Evolutionary conservation across 129 eudicot species (phyloP), one percentile per base, ranked within the genome.

Genomic region (Pulicaria dysenterica): DNA sequence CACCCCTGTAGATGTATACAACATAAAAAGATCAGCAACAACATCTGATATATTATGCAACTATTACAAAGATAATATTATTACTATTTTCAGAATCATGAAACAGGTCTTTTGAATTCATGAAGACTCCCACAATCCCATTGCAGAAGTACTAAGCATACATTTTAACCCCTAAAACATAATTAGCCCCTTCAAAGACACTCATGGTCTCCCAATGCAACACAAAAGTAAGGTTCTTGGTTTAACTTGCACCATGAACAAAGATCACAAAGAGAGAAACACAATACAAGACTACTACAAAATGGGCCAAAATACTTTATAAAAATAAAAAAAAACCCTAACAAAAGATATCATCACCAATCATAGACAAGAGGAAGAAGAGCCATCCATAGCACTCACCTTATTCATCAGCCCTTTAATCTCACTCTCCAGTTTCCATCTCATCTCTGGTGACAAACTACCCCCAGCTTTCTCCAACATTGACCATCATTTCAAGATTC

Each of bases 391-490:
- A 38, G 78, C 44, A 50, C 87, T 81, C 47, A 93, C 84, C 80
- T 86, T 93, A 40, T 82, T 78, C 81, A 93, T 81, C 70, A 93
- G 81, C 51, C 85, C 91, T 57, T 77, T 76, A 11, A 93, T 84
- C 67, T 87, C 96, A 24, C 53, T 84, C 84, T 93, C 96, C 84
- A 93, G 73, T 60, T 82, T 89, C 58, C 69, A 75, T 82, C 85
- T 89, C 95, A 78, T 85, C 78, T 87, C 95, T 7, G 77, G 73
- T 3, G 96, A 85, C 63, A 93, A 67, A 57, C 72, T 77, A 55
- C 65, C 76, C 5, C 98, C 98, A 0, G 90, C 83, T 17, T 90
- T 87, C 83, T 87, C 92, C 88, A 93, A 77, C 85, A 88, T 87
- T 50, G 68, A 41, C 24, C 98, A 93, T 93, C 83, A 78, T 64